Conservation (phyloP, 2,329 filamentous ascomycete genomes). For the Cladosporium sp. region DNA sequence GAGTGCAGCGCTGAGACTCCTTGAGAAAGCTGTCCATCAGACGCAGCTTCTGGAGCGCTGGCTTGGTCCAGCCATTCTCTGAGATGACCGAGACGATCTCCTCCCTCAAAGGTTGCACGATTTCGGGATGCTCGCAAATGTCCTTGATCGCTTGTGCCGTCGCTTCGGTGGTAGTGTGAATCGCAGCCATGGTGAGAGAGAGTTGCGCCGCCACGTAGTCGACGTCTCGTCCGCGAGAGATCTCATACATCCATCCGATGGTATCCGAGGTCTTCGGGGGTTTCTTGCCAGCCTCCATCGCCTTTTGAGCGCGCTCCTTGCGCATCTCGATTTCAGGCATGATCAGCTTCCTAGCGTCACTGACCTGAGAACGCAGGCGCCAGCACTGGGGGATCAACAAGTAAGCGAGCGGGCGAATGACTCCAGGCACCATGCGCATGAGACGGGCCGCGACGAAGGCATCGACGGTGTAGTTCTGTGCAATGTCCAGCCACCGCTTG, state of each 20-base stretch:
- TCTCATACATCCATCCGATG: constrained; percentile 26
- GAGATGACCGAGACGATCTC: constrained; percentile 25
- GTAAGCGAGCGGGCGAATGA: constrained; percentile 33
- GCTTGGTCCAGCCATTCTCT: constrained; percentile 28
- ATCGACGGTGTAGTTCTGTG: constrained; percentile 34
- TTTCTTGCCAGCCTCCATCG: constrained; percentile 16
- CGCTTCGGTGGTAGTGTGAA: constrained; percentile 28
- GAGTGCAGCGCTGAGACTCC: constrained; percentile 29
- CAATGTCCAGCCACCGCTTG: constrained; percentile 35
- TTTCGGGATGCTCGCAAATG: constrained; percentile 23
- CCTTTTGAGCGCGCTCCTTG: constrained; percentile 19
- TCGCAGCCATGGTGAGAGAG: constrained; percentile 21
- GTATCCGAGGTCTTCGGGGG: constrained; percentile 23
- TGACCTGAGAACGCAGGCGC: constrained; percentile 29
- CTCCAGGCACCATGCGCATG: constrained; percentile 33
- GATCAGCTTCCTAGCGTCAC: constrained; percentile 32
- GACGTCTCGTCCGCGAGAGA: constrained; percentile 17
- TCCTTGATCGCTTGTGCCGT: constrained; percentile 23
- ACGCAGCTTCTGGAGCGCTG: constrained; percentile 26
- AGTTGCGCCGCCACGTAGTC: constrained; percentile 22
- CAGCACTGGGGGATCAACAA: constrained; percentile 33
- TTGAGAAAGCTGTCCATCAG: constrained; percentile 33
- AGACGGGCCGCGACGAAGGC: constrained; percentile 30
- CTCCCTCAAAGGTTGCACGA: constrained; percentile 24
- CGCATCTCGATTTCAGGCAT: constrained; percentile 32